Evolutionary conservation across 768 basidiomycete species (phyloP).

Genomic region (Leccinum sublutescens): DNA sequence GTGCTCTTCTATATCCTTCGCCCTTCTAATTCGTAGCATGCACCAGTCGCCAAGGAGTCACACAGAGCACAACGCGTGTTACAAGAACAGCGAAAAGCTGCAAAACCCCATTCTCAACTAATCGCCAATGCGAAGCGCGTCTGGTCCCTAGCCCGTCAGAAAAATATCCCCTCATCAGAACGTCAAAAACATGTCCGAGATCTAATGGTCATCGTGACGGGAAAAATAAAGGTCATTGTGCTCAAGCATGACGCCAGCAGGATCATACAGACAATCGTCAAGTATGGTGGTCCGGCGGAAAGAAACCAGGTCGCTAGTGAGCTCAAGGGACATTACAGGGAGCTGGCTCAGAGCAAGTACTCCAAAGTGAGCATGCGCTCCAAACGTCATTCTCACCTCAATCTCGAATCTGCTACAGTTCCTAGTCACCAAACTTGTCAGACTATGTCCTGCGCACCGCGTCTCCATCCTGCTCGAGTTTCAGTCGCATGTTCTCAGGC

Average conservation of each 20-base stretch:
- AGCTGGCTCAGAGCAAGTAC: conserved; percentile 83
- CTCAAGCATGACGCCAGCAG: conserved; percentile 92
- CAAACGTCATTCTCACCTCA: not conserved
- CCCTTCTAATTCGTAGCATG: conserved; percentile 7
- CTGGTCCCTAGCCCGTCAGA: conserved; percentile 75
- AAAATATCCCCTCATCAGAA: conserved; percentile 65
- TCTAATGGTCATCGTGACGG: conserved; percentile 75
- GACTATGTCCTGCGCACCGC: conserved; percentile 71
- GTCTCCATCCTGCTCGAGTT: conserved; percentile 76
- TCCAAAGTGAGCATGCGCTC: conserved; percentile 64
- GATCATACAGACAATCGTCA: conserved; percentile 80
- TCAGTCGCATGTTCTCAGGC: conserved; percentile 67
- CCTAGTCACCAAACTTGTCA: conserved; percentile 76
- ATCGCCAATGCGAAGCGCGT: conserved; percentile 70
- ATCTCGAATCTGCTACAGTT: conserved; percentile 46
- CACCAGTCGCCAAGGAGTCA: conserved; percentile 59
- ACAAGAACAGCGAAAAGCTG: conserved; percentile 66
- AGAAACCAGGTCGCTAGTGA: conserved; percentile 80
- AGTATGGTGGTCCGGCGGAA: conserved; percentile 72
- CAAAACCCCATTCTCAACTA: conserved; percentile 74
- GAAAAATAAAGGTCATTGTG: conserved; percentile 81
- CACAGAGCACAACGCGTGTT: conserved; percentile 70
- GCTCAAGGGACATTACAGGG: conserved; percentile 75
- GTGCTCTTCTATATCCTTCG: not conserved
- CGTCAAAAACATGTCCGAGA: conserved; percentile 71